A percentile compares a stretch with the other conserved stretches of the same genome.
phyloP scores from a whole-genome alignment of 768 basidiomycete species.

The Xerocomellus intermedius region DNA sequence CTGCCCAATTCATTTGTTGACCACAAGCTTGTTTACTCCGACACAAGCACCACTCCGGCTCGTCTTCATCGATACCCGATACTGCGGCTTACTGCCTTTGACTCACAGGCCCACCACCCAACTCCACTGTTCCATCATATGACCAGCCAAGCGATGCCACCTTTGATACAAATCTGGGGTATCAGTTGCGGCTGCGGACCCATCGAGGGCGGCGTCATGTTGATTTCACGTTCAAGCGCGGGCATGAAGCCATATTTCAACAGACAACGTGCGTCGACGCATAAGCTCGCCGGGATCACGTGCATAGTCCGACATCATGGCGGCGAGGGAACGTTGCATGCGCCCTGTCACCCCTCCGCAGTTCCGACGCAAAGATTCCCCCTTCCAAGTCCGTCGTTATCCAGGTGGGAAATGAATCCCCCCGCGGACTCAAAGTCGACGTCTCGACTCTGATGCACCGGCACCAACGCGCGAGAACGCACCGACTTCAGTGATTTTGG shows the following conservation, averaged over 20 bases:
- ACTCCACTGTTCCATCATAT: background rate
- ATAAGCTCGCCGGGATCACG: background rate
- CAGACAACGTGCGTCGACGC: background rate
- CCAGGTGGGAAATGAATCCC: background rate
- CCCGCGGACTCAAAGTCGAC: background rate
- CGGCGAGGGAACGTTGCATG: background rate
- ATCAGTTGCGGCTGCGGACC: background rate
- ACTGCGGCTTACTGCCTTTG: conserved; percentile 7
- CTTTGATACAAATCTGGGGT: background rate
- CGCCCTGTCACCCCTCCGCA: background rate
- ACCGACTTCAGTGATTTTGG: background rate
- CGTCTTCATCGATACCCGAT: conserved; percentile 14
- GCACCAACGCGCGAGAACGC: too few species aligned
- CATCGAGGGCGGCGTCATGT: background rate
- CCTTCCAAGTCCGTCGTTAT: background rate
- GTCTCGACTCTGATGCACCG: background rate
- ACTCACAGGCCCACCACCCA: background rate
- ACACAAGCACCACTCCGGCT: conserved; percentile 9
- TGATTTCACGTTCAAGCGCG: too few species aligned
- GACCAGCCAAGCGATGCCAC: background rate
- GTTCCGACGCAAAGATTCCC: background rate
- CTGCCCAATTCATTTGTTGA: conserved; percentile 1
- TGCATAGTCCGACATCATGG: too few species aligned
- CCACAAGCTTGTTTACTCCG: background rate
- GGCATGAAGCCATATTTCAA: background rate